Conservation (phyloP, 2,329 filamentous ascomycete species). For the Dothistroma pini region DNA sequence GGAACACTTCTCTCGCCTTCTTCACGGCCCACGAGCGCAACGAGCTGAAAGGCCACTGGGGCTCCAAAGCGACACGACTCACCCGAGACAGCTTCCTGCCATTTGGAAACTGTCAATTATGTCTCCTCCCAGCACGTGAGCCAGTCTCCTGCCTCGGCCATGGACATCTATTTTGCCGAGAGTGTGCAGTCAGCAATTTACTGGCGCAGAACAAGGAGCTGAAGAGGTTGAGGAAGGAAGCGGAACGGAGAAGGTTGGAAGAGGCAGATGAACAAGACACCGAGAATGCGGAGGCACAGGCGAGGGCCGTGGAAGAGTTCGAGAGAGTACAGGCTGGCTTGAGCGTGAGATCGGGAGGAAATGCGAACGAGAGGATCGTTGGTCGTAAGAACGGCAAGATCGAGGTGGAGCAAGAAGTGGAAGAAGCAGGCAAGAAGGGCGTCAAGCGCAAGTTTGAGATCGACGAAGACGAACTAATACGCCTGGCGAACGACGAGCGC, state of each 20-base stretch:
- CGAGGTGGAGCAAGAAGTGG: conserved; percentile 27
- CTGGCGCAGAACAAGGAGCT: conserved; percentile 88
- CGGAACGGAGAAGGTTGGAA: conserved; percentile 55
- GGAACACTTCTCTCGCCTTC: conserved; percentile 86
- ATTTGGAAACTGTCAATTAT: conserved; percentile 85
- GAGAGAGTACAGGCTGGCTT: conserved; percentile 73
- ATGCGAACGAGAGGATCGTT: conserved; percentile 45
- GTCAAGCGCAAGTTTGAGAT: conserved; percentile 77
- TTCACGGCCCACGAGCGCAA: conserved; percentile 90
- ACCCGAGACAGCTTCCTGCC: conserved; percentile 87
- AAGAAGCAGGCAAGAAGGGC: conserved; percentile 36
- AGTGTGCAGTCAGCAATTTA: conserved; percentile 90
- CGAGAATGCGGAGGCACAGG: conserved; percentile 65
- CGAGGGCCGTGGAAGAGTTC: conserved; percentile 73
- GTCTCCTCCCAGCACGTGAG: conserved; percentile 73
- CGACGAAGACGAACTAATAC: conserved; percentile 70
- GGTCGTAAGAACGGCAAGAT: conserved; percentile 38
- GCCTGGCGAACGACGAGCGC: conserved; percentile 66
- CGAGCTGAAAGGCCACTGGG: conserved; percentile 78
- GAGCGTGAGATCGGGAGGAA: conserved; percentile 39
- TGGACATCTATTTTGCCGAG: conserved; percentile 91
- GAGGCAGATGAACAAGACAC: conserved; percentile 60
- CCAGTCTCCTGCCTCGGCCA: conserved; percentile 74
- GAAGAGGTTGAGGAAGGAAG: conserved; percentile 67
- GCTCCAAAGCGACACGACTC: conserved; percentile 75